Conservation (phyloP, 345 rosid species). For the rapeseed (Brassica napus) region DNA sequence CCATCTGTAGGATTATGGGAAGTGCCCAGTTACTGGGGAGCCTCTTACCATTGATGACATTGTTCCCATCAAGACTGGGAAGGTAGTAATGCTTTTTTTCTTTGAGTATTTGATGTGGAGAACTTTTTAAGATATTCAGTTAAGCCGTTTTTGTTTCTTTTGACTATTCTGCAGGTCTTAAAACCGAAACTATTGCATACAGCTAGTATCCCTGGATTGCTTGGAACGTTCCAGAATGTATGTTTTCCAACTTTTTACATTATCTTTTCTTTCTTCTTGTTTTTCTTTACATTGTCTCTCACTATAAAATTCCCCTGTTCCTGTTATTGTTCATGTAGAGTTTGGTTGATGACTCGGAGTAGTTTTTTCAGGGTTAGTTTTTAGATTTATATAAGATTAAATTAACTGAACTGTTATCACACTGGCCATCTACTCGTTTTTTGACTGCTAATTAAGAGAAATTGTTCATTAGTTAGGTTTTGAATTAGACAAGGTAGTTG, state of each 20-base stretch:
- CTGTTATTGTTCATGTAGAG: not conserved
- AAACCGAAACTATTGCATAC: slow-evolving; percentile 84
- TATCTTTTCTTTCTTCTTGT: not conserved
- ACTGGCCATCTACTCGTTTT: not conserved
- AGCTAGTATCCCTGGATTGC: slow-evolving; percentile 98
- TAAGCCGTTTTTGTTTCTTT: slow-evolving; percentile 5
- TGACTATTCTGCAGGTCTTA: slow-evolving; percentile 58
- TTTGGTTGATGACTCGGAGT: slow-evolving; percentile 4
- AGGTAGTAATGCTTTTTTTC: slow-evolving; percentile 45
- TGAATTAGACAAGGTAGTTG: not conserved
- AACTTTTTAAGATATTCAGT: not conserved
- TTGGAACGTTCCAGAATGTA: slow-evolving; percentile 91
- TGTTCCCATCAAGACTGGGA: slow-evolving; percentile 68
- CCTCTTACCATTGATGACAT: slow-evolving; percentile 77
- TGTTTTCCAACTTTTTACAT: not conserved
- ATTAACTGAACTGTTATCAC: not conserved
- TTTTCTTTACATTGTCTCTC: not conserved
- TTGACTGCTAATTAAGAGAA: not conserved
- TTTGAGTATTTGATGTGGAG: not conserved
- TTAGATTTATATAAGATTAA: not conserved
- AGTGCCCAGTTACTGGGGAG: slow-evolving; percentile 87
- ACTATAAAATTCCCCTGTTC: not conserved
- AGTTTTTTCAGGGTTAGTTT: not conserved
- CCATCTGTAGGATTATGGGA: slow-evolving; percentile 70
- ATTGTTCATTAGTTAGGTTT: slow-evolving; percentile 1